Evolutionary conservation across 1,139 yeast genomes (phyloP), one percentile per base, ranked within the genome.

Genomic region (Pneumocystis jirovecii): DNA sequence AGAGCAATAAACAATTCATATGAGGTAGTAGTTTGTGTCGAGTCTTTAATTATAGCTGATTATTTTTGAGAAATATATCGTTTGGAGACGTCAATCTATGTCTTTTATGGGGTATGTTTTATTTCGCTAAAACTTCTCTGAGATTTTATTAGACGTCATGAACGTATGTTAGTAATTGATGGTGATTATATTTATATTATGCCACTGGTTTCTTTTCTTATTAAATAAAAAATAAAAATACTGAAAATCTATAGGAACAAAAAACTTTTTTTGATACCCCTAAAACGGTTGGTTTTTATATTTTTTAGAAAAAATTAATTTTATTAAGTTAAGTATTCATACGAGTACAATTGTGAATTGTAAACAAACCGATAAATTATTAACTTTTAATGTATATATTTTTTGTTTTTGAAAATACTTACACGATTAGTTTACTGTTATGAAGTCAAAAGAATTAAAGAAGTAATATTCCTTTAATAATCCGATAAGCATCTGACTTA

Each of bases 111-210:
- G 85, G 61, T 31, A 21, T 42, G 61, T 60, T 42, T 60, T 42
- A 3, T 12, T 8, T 39, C 25, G 17, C 25, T 40, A 40, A 3
- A 56, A 17, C 25, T 60, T 10, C 21, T 7, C 29, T 60, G 29
- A 25, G 8, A 12, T 21, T 42, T 25, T 25, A 45, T 39, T 29
- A 60, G 61, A 66, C 82, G 90, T 65, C 89, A 89, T 68, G 96
- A 91, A 70, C 83, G 95, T 70, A 83, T 90, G 0, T 78, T 93
- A 63, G 91, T 95, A 1, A 83, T 93, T 61, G 97, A 93, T 74
- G 97, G 97, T 25, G 96, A 90, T 72, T 91, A 90, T 72, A 84
- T 93, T 19, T 95, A 91, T 73, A 82, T 93, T 65, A 84, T 91
- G 71, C 97, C 97, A 1, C 84, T 91, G 29, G 34, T 50, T 25